Percentiles rank a stretch among this genome's conserved stretches.
Conservation (phyloP, 306 rosid genomes). For the Herpetospermum pedunculosum region DNA sequence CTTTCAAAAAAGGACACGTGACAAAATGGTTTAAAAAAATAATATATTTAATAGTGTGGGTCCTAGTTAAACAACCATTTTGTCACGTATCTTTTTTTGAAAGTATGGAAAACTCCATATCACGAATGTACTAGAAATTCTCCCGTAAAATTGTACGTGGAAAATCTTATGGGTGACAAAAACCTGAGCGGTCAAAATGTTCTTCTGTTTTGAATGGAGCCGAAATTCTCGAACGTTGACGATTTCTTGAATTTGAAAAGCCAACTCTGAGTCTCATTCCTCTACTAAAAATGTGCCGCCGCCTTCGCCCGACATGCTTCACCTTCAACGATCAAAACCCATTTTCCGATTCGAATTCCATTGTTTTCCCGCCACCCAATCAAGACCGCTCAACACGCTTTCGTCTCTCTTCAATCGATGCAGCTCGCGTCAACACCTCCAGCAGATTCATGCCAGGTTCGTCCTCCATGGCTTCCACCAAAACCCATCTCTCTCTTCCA, state of each 20-base stretch:
- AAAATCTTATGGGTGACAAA: too few relatives aligned
- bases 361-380: conserved; percentile 22
- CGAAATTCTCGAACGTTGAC: background rate
- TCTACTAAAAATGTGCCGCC: background rate
- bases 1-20: too few relatives aligned
- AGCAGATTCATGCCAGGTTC: conserved; percentile 58
- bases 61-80: too few relatives aligned
- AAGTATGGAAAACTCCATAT: too few relatives aligned
- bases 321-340: conserved; percentile 11
- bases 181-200: too few relatives aligned
- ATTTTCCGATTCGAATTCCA: conserved; percentile 14
- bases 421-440: conserved; percentile 42
- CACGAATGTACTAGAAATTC: too few relatives aligned
- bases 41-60: too few relatives aligned
- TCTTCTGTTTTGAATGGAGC: background rate
- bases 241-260: background rate
- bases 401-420: conserved; percentile 43
- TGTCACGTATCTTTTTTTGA: too few relatives aligned
- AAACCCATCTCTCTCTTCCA: conserved; percentile 41
- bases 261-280: background rate
- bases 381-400: conserved; percentile 28
- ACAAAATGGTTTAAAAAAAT: too few relatives aligned
- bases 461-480: conserved; percentile 60
- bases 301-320: conserved; percentile 17
- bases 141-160: too few relatives aligned